A percentile compares a stretch with the other conserved stretches of the same genome.
Evolutionary conservation across 108 stramenopile species (phyloP).

Genomic region (Cyclotella distinguenda): DNA sequence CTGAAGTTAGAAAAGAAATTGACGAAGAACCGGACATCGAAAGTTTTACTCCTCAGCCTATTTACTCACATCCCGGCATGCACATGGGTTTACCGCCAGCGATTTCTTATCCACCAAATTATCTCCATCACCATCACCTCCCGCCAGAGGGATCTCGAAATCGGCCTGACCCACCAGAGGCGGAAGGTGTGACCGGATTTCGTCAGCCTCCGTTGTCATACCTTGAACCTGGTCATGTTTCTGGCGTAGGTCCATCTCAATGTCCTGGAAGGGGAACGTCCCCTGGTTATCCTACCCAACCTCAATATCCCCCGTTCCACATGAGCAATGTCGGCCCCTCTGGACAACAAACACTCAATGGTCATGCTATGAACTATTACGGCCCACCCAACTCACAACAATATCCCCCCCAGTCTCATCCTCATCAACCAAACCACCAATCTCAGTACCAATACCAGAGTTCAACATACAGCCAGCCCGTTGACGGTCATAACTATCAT

Average conservation of each 20-base stretch:
- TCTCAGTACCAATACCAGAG: constrained; percentile 4
- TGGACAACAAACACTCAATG: background rate
- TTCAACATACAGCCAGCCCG: background rate
- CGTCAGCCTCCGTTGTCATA: constrained; percentile 47
- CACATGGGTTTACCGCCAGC: constrained; percentile 24
- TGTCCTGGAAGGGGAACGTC: constrained; percentile 21
- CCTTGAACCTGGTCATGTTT: constrained; percentile 13
- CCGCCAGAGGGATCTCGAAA: background rate
- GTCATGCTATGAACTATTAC: constrained; percentile 13
- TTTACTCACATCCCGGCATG: constrained; percentile 12
- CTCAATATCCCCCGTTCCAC: background rate
- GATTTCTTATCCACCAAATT: constrained; percentile 34
- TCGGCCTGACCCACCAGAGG: constrained; percentile 43
- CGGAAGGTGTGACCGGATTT: constrained; percentile 44
- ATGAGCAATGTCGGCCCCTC: background rate
- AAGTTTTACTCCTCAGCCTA: constrained; percentile 19
- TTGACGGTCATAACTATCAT: background rate
- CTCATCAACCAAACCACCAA: constrained; percentile 28
- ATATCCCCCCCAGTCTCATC: constrained; percentile 1
- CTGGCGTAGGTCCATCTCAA: background rate
- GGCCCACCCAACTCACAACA: background rate
- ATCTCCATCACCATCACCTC: constrained; percentile 3
- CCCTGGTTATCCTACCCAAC: constrained; percentile 15
- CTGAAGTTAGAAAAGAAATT: constrained; percentile 45
- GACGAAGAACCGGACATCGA: constrained; percentile 21